phyloP scores from a whole-genome alignment of 78 protist species.

The Dictyostelium capitatum region DNA sequence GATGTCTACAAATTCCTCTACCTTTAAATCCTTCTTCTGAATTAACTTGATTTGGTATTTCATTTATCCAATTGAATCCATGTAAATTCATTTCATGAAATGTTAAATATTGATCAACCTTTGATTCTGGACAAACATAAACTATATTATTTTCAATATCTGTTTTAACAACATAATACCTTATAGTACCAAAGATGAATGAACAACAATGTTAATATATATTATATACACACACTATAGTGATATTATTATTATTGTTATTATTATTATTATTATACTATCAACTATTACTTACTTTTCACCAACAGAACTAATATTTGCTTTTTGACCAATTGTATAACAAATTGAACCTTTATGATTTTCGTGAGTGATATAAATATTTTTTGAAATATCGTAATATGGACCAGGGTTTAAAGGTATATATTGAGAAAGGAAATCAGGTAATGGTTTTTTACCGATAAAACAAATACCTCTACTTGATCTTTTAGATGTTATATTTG shows the following conservation, averaged over 20 bases:
- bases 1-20: slow-evolving; percentile 38
- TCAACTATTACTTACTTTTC: neutral
- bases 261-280: neutral
- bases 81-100: neutral
- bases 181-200: neutral
- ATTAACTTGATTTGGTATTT: neutral
- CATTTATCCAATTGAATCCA: slow-evolving; percentile 59
- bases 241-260: neutral
- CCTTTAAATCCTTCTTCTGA: neutral
- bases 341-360: slow-evolving; percentile 62
- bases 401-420: slow-evolving; percentile 41
- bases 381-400: slow-evolving; percentile 11
- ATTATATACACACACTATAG: neutral
- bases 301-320: slow-evolving; percentile 31
- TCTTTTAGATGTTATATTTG: slow-evolving; percentile 13
- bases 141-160: slow-evolving; percentile 41
- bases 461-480: slow-evolving; percentile 91
- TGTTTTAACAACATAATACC: neutral
- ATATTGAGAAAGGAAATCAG: slow-evolving; percentile 77
- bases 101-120: neutral
- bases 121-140: slow-evolving; percentile 69
- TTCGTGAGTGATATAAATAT: neutral
- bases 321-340: slow-evolving; percentile 71
- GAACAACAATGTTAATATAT: neutral
- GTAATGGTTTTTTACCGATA: slow-evolving; percentile 85